These are phyloP conservation scores for Trichophyton schoenleinii DNA, from an alignment of 2,329 filamentous ascomycete genomes.

Conservation along the genomic window DNA sequence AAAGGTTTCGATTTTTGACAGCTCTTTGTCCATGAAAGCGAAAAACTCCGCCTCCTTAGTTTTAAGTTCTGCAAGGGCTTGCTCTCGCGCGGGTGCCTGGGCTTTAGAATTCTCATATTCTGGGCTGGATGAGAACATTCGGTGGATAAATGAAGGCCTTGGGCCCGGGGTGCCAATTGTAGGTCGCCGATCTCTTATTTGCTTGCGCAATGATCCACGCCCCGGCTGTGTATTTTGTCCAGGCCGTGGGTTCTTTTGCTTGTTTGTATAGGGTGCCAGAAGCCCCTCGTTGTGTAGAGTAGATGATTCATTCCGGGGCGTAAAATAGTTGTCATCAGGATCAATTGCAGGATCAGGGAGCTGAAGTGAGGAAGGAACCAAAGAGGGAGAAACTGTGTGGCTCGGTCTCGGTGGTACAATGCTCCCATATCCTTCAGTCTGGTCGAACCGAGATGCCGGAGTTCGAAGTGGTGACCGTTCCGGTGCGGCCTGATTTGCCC, in stretches of 20 bases:
- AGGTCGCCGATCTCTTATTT: constrained; percentile 14
- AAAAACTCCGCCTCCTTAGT: constrained; percentile 75
- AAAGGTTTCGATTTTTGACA: constrained; percentile 85
- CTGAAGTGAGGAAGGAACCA: constrained; percentile 40
- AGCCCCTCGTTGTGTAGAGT: constrained; percentile 6
- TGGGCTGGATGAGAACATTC: constrained; percentile 25
- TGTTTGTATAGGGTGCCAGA: constrained; percentile 9
- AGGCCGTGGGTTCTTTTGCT: neutral
- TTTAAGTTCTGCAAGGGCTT: constrained; percentile 53
- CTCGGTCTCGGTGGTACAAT: constrained; percentile 44
- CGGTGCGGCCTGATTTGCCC: neutral
- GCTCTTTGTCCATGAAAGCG: constrained; percentile 65
- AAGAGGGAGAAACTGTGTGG: constrained; percentile 23
- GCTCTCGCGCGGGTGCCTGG: constrained; percentile 38
- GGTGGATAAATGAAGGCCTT: constrained; percentile 25
- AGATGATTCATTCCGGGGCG: constrained; percentile 2
- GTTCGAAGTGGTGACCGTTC: constrained; percentile 23
- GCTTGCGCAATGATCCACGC: constrained; percentile 12
- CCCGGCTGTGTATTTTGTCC: constrained; percentile 1
- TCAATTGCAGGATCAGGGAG: constrained; percentile 51
- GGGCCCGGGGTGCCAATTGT: constrained; percentile 4
- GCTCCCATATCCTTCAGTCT: constrained; percentile 48
- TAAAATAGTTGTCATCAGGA: constrained; percentile 22
- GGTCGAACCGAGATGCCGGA: constrained; percentile 24
- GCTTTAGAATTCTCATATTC: constrained; percentile 29